Conservation (phyloP, 345 rosid genomes). For the Raphanus raphanistrum region DNA sequence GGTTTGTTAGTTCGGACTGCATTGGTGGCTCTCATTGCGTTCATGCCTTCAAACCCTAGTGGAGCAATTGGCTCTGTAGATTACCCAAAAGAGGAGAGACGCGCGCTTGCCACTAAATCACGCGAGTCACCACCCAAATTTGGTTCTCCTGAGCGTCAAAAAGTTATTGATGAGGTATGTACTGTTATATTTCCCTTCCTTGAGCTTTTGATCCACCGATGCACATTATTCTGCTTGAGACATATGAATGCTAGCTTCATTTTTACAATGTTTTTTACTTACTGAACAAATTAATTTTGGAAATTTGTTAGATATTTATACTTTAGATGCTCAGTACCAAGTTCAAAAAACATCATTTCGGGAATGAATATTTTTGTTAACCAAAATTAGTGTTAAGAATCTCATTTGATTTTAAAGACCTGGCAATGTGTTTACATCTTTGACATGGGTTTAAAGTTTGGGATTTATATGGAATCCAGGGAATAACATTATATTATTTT, state of each 20-base stretch:
- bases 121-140: constrained; percentile 71
- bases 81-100: constrained; percentile 73
- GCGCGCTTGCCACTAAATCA: constrained; percentile 70
- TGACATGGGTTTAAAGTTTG: background rate
- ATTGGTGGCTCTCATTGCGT: constrained; percentile 85
- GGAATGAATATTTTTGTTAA: background rate
- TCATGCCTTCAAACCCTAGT: constrained; percentile 36
- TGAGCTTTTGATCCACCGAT: background rate
- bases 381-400: background rate
- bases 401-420: background rate
- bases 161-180: constrained; percentile 76
- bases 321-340: background rate
- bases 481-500: background rate
- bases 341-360: background rate
- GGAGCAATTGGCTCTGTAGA: constrained; percentile 65
- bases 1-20: constrained; percentile 81
- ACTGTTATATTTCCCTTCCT: background rate
- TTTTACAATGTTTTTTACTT: background rate
- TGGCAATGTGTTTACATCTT: background rate
- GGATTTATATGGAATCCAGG: background rate
- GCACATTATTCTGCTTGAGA: background rate
- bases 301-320: background rate
- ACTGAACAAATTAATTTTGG: background rate
- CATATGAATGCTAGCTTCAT: background rate
- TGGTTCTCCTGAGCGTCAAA: constrained; percentile 81